Conservation (phyloP, 495 filamentous ascomycete genomes). For the Podospora conica region DNA sequence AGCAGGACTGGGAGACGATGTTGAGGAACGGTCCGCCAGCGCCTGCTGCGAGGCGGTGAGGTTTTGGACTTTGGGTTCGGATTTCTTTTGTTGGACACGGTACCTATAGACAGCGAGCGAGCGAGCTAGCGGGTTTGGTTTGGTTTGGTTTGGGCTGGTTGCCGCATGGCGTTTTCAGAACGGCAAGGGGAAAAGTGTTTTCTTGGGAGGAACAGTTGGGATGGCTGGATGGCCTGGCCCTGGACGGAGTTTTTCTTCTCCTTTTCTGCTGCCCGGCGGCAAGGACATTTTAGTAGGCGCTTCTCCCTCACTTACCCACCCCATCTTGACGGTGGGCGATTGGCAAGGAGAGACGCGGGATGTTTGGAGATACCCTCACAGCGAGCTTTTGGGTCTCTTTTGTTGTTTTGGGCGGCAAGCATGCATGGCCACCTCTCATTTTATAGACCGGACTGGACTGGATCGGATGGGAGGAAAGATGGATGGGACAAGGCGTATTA, state of each 20-base stretch:
- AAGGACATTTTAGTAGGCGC: background rate
- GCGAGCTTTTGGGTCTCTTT: background rate
- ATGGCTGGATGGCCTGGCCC: background rate
- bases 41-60: background rate
- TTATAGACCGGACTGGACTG: background rate
- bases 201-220: background rate
- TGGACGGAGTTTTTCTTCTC: background rate
- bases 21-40: conserved; percentile 19
- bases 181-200: background rate
- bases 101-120: background rate
- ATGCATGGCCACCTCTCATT: background rate
- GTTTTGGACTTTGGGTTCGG: background rate
- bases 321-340: background rate
- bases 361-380: background rate
- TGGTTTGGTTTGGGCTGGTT: background rate
- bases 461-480: background rate
- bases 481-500: background rate
- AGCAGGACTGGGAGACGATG: conserved; percentile 28
- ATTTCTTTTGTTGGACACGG: background rate
- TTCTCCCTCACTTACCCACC: background rate
- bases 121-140: background rate
- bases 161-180: background rate
- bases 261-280: background rate
- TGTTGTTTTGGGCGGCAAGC: background rate
- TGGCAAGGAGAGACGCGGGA: background rate